Base-by-base conservation (phyloP, 1,284 basidiomycete species). In the Cryptococcus sp. region DNA sequence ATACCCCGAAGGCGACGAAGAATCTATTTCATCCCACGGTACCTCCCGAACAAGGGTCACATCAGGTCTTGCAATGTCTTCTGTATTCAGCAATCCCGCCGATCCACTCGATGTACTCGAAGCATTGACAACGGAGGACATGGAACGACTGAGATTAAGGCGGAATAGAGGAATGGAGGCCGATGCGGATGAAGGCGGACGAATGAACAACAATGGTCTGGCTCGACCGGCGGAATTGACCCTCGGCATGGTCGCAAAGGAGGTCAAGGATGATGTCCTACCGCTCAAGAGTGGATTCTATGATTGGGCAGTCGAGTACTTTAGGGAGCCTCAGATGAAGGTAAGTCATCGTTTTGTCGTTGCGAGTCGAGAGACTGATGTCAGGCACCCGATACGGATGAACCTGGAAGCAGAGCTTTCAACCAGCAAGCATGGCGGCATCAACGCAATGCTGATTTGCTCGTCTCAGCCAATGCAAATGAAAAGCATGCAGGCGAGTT, bases 261-360 rank as follows among this genome's bases (percentile, higher is more conserved):
- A 75, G 49, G 75, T 77, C 49, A 76, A 75, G 57, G 76, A 76
- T 53, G 77, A 81, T 62, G 76, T 79, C 2, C 76, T 98, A 54
- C 94, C 94, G 0, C 76, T 98, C 62, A 91, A 91, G 76, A 92
- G 89, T 66, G 82, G 83, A 2, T 93, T 91, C 73, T 98, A 89
- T 69, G 92, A 96, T 67, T 98, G 91, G 90, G 92, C 91, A 55
- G 85, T 85, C 65, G 93, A 98, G 70, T 98, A 98, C 73, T 98
- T 97, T 78, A 92, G 89, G 57, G 93, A 98, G 74, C 92, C 94
- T 3, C 94, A 96, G 74, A 96, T 97, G 92, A 86, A 90, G 78
- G 89, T 91, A 64, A 63, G 85, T 76, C 7, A 16, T 7, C 3
- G 3, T 39, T 32, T 2, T 14, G n/a, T 4, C 2, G 25, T 7